Evolutionary conservation across 78 protist genomes (phyloP).

Genomic region (Dictyostelium purpureum): DNA sequence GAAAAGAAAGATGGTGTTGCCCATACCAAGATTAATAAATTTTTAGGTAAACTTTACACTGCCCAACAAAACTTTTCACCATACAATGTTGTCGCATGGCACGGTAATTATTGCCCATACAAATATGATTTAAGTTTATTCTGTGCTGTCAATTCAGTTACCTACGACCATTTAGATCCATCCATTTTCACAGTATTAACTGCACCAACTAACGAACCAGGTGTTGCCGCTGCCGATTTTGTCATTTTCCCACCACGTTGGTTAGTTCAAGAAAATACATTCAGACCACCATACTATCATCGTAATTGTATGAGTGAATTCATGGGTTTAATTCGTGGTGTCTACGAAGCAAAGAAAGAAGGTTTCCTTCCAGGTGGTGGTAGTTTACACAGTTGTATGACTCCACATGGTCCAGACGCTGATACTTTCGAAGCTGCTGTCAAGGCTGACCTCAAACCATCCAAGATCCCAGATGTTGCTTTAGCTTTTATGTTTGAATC

Average conservation of each 20-base stretch:
- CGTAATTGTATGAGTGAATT: slow-evolving; percentile 96
- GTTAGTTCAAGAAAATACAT: slow-evolving; percentile 93
- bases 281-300: slow-evolving; percentile 98
- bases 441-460: slow-evolving; percentile 57
- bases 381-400: slow-evolving; percentile 88
- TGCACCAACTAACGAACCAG: slow-evolving; percentile 88
- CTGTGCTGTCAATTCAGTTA: slow-evolving; percentile 89
- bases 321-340: slow-evolving; percentile 96
- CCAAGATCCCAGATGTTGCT: slow-evolving; percentile 71
- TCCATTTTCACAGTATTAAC: slow-evolving; percentile 98
- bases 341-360: slow-evolving; percentile 95
- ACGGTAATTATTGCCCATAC: slow-evolving; percentile 97
- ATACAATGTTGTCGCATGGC: slow-evolving; percentile 98
- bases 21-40: slow-evolving; percentile 83
- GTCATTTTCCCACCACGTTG: slow-evolving; percentile 97
- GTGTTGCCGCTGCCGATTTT: slow-evolving; percentile 95
- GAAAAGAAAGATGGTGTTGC: slow-evolving; percentile 67
- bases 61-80: slow-evolving; percentile 75
- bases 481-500: slow-evolving; percentile 93
- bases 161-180: slow-evolving; percentile 97
- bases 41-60: slow-evolving; percentile 82
- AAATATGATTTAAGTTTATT: slow-evolving; percentile 91
- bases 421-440: slow-evolving; percentile 82
- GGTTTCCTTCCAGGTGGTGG: slow-evolving; percentile 89
- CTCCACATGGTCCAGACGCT: slow-evolving; percentile 97